Conservation (phyloP, 2,329 filamentous ascomycete genomes). For the Phymatotrichopsis omnivora region DNA sequence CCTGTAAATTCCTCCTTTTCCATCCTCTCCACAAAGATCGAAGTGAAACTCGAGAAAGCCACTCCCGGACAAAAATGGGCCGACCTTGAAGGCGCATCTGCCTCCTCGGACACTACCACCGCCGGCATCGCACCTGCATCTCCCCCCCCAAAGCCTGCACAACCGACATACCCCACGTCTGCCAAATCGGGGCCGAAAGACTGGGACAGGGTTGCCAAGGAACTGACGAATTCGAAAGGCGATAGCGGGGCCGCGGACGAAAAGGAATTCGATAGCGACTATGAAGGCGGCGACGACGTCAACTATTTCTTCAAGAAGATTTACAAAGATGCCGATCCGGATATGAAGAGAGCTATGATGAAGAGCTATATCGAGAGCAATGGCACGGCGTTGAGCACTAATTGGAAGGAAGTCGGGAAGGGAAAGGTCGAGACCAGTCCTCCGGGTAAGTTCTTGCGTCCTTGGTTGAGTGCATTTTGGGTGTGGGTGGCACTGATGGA, state of each 20-base stretch:
- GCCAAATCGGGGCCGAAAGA: slow-evolving; percentile 75
- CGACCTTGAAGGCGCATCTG: slow-evolving; percentile 40
- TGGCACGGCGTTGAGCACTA: slow-evolving; percentile 82
- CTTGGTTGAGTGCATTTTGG: not conserved
- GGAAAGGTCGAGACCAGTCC: slow-evolving; percentile 61
- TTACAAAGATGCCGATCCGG: slow-evolving; percentile 64
- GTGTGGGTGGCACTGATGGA: not conserved
- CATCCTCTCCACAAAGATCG: slow-evolving; percentile 69
- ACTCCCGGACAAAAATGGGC: slow-evolving; percentile 57
- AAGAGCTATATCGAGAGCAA: slow-evolving; percentile 94
- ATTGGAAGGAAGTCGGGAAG: slow-evolving; percentile 72
- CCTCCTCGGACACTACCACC: slow-evolving; percentile 19
- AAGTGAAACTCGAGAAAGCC: slow-evolving; percentile 61
- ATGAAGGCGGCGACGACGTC: slow-evolving; percentile 53
- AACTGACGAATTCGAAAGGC: slow-evolving; percentile 36
- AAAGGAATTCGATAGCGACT: slow-evolving; percentile 38
- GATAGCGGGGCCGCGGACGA: slow-evolving; percentile 38
- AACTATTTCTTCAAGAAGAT: slow-evolving; percentile 85
- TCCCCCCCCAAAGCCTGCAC: slow-evolving; percentile 31
- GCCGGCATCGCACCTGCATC: slow-evolving; percentile 23
- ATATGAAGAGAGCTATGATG: slow-evolving; percentile 88
- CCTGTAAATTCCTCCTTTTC: slow-evolving; percentile 49
- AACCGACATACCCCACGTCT: slow-evolving; percentile 71
- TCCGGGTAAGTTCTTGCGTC: slow-evolving; percentile 38
- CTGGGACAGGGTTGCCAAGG: slow-evolving; percentile 69